phyloP scores from a whole-genome alignment of 495 filamentous ascomycete species.

The Penicillium roqueforti region DNA sequence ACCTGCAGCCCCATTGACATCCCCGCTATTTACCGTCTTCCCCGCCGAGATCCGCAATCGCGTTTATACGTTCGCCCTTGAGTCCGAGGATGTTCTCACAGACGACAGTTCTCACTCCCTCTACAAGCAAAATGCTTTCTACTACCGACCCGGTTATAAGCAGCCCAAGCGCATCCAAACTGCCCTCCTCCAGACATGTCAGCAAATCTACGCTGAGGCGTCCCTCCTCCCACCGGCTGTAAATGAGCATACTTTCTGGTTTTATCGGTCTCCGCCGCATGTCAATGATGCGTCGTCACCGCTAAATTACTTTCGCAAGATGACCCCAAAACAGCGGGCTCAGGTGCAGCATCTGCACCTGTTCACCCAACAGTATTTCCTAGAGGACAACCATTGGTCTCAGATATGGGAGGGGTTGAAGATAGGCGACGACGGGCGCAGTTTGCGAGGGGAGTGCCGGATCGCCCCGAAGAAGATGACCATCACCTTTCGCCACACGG shows the following conservation, averaged over 20 bases:
- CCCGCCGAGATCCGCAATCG: conserved; percentile 18
- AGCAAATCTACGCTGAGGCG: conserved; percentile 17
- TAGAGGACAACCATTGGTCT: conserved; percentile 8
- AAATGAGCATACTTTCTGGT: conserved; percentile 21
- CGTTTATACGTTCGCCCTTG: conserved; percentile 9
- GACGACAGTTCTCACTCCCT: background rate
- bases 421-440: background rate
- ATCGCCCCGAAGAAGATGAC: conserved; percentile 14
- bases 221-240: conserved; percentile 16
- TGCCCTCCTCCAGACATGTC: conserved; percentile 19
- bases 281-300: conserved; percentile 12
- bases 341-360: conserved; percentile 12
- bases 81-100: conserved; percentile 8
- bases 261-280: conserved; percentile 15
- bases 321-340: conserved; percentile 12
- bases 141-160: conserved; percentile 19
- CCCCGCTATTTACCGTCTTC: conserved; percentile 6
- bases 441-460: conserved; percentile 2
- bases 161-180: conserved; percentile 15
- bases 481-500: conserved; percentile 15
- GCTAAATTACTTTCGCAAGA: conserved; percentile 8
- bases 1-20: conserved; percentile 7
- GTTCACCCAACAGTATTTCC: conserved; percentile 13
- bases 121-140: conserved; percentile 15
- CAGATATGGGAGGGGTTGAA: background rate